These are phyloP conservation scores for Candida sphagnicola DNA, from an alignment of 805 yeast genomes.

Conservation along the genomic window DNA sequence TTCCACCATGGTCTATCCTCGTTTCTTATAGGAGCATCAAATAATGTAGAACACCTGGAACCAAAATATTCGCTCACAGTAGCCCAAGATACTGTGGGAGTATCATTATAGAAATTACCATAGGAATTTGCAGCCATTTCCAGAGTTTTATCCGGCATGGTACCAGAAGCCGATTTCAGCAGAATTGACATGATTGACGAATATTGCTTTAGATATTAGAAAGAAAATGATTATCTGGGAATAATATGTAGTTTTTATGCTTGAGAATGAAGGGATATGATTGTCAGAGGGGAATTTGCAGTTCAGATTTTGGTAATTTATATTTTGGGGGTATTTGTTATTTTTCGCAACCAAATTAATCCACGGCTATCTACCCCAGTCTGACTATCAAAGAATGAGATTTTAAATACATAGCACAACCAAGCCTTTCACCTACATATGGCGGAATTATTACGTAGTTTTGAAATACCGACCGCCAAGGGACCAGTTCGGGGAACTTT, in stretches of 20 bases:
- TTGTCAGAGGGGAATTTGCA: neutral
- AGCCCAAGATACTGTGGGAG: neutral
- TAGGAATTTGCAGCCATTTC: neutral
- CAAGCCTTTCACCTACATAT: neutral
- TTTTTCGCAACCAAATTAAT: neutral
- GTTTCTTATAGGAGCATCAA: neutral
- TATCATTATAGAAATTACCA: neutral
- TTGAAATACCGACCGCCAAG: too few species aligned
- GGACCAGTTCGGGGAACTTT: too few species aligned
- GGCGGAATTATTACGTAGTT: neutral
- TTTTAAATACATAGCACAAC: neutral
- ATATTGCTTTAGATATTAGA: too few species aligned
- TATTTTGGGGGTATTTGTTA: neutral
- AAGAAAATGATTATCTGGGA: too few species aligned
- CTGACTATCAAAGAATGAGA: too few species aligned
- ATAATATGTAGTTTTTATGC: too few species aligned
- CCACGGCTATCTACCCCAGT: neutral
- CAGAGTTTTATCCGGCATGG: neutral
- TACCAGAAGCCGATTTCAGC: neutral
- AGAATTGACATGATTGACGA: neutral
- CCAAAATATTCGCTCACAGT: neutral
- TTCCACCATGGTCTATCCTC: slow-evolving; percentile 24
- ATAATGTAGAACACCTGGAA: neutral
- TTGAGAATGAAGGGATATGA: neutral
- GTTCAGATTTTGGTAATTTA: too few species aligned